Percentiles rank a stretch among this genome's conserved stretches.
These are phyloP conservation scores for Vigna nakashimae DNA, from an alignment of 306 rosid species.

Conservation along the genomic window DNA sequence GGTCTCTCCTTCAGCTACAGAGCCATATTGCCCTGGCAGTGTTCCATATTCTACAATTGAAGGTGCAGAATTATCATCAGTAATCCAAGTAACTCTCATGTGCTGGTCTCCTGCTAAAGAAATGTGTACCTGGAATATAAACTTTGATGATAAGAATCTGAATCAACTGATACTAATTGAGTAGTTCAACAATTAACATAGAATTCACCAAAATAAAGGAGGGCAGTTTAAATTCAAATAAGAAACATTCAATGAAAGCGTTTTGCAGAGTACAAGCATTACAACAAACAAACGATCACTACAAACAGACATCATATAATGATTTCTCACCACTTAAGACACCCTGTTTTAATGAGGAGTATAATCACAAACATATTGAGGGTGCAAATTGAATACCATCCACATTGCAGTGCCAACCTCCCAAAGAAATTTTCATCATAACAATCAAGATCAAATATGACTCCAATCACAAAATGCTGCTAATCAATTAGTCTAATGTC, in stretches of 20 bases:
- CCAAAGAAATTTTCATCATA: not conserved
- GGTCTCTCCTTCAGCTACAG: conserved; percentile 72
- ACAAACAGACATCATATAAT: too few species aligned
- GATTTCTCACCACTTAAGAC: too few species aligned
- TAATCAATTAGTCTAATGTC: conserved; percentile 6
- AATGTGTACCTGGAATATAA: conserved; percentile 75
- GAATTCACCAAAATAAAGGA: not conserved
- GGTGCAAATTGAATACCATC: not conserved
- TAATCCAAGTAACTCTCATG: conserved; percentile 83
- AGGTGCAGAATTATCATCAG: conserved; percentile 67
- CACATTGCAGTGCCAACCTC: not conserved
- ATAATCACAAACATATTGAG: conserved; percentile 12
- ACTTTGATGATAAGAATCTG: conserved; percentile 33
- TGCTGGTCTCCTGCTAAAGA: conserved; percentile 86
- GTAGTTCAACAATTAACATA: conserved; percentile 12
- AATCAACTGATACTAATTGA: conserved; percentile 33
- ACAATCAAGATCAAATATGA: not conserved
- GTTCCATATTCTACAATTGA: conserved; percentile 86
- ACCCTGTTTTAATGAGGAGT: not conserved
- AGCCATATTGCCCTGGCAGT: conserved; percentile 61
- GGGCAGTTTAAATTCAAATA: too few species aligned
- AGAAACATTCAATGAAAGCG: too few species aligned
- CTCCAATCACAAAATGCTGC: not conserved
- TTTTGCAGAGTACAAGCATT: too few species aligned
- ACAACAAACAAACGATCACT: too few species aligned